Evolutionary conservation across 2,329 filamentous ascomycete species (phyloP).

Genomic region (Ophiocordyceps camponoti-saundersi): DNA sequence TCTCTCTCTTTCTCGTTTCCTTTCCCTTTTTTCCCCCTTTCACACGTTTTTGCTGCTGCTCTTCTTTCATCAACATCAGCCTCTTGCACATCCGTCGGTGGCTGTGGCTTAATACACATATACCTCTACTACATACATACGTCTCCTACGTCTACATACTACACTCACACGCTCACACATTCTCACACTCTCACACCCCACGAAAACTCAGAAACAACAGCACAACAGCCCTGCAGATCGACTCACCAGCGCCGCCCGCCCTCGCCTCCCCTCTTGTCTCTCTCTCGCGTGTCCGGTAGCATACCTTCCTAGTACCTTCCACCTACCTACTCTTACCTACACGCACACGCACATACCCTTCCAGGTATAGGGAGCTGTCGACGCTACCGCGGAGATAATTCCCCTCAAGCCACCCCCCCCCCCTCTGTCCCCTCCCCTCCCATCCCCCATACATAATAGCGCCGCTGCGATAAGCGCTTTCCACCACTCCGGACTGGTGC

Average conservation of each 20-base stretch:
- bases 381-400: slow-evolving; percentile 15
- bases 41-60: not conserved
- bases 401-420: slow-evolving; percentile 7
- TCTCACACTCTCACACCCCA: too few relatives aligned
- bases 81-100: not conserved
- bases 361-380: not conserved
- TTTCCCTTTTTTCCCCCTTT: not conserved
- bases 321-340: not conserved
- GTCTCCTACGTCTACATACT: too few relatives aligned
- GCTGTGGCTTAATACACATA: not conserved
- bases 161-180: too few relatives aligned
- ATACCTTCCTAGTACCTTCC: not conserved
- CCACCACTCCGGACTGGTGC: slow-evolving; percentile 4
- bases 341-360: not conserved
- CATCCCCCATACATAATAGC: slow-evolving; percentile 7
- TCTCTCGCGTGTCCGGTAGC: not conserved
- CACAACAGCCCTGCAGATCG: not conserved
- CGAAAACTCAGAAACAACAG: not conserved
- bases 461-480: slow-evolving; percentile 10
- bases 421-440: slow-evolving; percentile 5
- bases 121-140: too few relatives aligned
- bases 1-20: not conserved
- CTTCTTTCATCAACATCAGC: not conserved
- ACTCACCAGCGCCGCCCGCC: not conserved
- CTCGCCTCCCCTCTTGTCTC: not conserved